Conservation (phyloP, 345 rosid species). For the Brassica rapa region DNA sequence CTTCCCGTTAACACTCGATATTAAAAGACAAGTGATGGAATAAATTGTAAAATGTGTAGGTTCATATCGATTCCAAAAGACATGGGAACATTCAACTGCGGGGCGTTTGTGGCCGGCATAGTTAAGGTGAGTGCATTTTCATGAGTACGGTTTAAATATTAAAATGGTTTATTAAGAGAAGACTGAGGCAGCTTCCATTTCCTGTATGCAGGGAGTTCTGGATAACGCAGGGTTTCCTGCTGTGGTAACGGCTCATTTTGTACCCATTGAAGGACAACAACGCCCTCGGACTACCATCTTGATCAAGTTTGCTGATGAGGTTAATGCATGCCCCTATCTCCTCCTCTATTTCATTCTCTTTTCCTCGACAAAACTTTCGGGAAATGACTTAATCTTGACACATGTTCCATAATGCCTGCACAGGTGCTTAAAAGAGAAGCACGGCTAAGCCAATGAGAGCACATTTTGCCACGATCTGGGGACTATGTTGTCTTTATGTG, state of each 20-base stretch:
- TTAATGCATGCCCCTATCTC: conserved; percentile 11
- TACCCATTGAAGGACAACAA: conserved; percentile 94
- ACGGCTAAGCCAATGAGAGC: conserved; percentile 50
- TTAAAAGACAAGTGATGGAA: neutral
- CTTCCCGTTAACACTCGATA: neutral
- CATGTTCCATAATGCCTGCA: neutral
- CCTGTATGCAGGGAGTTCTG: conserved; percentile 70
- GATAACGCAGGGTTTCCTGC: conserved; percentile 49
- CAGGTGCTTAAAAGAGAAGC: conserved; percentile 86
- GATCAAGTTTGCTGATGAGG: conserved; percentile 97
- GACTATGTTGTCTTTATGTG: neutral
- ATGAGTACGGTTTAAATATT: neutral
- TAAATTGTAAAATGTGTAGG: conserved; percentile 39
- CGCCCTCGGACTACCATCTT: conserved; percentile 92
- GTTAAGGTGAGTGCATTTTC: conserved; percentile 60
- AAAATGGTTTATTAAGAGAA: neutral
- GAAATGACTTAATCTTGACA: neutral
- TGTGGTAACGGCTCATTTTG: conserved; percentile 56
- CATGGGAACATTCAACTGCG: conserved; percentile 98
- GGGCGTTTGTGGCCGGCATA: conserved; percentile 98
- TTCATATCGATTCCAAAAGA: conserved; percentile 96
- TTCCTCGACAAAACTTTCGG: neutral
- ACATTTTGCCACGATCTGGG: neutral
- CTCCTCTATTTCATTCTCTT: neutral
- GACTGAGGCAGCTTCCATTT: neutral